Conservation (phyloP, 495 filamentous ascomycete genomes). For the Aspergillus indologenus region DNA sequence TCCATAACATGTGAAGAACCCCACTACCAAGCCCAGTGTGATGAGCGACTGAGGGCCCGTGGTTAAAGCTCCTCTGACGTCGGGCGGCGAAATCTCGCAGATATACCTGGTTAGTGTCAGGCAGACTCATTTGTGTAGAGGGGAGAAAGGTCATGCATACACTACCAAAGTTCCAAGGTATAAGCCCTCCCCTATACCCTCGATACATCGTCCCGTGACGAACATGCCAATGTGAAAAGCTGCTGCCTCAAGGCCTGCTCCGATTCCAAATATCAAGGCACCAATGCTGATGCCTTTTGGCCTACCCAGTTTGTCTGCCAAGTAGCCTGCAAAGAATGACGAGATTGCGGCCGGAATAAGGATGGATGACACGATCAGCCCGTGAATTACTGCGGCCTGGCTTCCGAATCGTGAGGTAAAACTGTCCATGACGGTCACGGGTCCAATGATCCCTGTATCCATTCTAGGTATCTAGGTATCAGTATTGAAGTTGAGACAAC, state of each 20-base stretch:
- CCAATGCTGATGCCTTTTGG: conserved; percentile 52
- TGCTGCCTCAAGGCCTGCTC: conserved; percentile 49
- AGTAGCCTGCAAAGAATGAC: conserved; percentile 58
- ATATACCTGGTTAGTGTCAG: conserved; percentile 43
- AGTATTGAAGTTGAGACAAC: not conserved
- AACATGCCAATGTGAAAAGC: conserved; percentile 51
- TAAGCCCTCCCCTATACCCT: conserved; percentile 58
- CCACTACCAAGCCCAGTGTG: conserved; percentile 48
- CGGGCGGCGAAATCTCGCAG: conserved; percentile 58
- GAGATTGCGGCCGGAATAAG: conserved; percentile 60
- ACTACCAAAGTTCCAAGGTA: conserved; percentile 57
- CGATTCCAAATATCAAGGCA: conserved; percentile 51
- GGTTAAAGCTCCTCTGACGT: conserved; percentile 49
- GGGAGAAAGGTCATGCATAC: conserved; percentile 10
- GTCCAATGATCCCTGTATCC: conserved; percentile 63
- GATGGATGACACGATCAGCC: conserved; percentile 62
- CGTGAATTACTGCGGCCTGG: conserved; percentile 54
- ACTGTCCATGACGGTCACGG: conserved; percentile 56
- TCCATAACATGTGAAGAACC: conserved; percentile 65
- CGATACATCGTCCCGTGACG: conserved; percentile 51
- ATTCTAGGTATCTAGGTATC: conserved; percentile 27
- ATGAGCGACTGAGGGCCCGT: conserved; percentile 55
- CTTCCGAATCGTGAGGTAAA: conserved; percentile 49
- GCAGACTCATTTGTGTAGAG: not conserved
- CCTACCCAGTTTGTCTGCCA: conserved; percentile 60